These are phyloP conservation scores for Termitomyces heimii DNA, from an alignment of 768 basidiomycete genomes.

Conservation along the genomic window DNA sequence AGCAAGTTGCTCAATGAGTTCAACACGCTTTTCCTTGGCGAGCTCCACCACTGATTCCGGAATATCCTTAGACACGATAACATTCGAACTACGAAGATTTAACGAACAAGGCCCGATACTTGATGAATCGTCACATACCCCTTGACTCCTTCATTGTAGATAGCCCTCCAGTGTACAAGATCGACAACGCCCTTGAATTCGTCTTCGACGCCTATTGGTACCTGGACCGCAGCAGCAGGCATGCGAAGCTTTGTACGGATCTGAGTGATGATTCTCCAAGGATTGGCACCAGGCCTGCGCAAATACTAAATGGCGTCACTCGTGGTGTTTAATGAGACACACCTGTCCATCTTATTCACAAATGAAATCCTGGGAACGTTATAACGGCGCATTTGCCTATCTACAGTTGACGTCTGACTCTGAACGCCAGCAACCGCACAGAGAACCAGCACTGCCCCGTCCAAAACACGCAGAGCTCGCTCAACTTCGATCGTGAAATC, in stretches of 20 bases:
- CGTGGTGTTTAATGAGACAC: not conserved
- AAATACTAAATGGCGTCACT: not conserved
- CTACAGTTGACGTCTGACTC: conserved; percentile 98
- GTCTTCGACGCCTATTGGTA: conserved; percentile 90
- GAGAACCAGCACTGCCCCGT: conserved; percentile 93
- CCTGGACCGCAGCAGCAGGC: conserved; percentile 90
- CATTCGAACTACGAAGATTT: conserved; percentile 46
- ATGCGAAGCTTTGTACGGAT: conserved; percentile 89
- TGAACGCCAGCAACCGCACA: conserved; percentile 98
- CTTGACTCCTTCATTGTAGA: conserved; percentile 93
- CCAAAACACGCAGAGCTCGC: conserved; percentile 90
- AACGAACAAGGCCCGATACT: not conserved
- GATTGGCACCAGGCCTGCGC: conserved; percentile 88
- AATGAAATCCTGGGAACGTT: conserved; percentile 94
- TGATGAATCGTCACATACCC: conserved; percentile 53
- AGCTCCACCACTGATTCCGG: conserved; percentile 69
- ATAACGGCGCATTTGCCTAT: conserved; percentile 97
- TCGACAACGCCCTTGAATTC: conserved; percentile 90
- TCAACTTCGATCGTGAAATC: conserved; percentile 99
- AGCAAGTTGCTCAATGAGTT: conserved; percentile 91
- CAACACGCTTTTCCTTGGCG: conserved; percentile 78
- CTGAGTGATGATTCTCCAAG: conserved; percentile 91
- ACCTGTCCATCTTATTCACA: conserved; percentile 99
- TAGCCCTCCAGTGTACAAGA: conserved; percentile 87
- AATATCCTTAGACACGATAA: conserved; percentile 84